These are phyloP conservation scores for Ricinus communis DNA, from an alignment of 345 rosid genomes.

Conservation along the genomic window DNA sequence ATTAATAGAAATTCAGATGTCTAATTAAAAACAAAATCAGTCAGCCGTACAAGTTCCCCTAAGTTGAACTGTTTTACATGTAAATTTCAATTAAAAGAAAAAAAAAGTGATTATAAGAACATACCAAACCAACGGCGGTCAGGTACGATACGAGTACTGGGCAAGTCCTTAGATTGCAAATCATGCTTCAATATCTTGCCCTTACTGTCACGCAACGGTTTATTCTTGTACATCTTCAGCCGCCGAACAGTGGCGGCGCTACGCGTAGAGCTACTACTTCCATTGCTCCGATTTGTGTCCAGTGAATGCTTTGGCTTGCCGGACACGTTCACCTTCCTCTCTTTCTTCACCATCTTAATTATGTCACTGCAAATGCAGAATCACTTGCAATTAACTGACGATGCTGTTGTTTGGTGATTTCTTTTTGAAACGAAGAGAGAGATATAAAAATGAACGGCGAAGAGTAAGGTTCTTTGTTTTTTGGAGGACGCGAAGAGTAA, in stretches of 20 bases:
- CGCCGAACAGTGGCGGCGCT: slow-evolving; percentile 78
- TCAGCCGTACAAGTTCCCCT: too few relatives aligned
- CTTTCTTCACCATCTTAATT: slow-evolving; percentile 34
- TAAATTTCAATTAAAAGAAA: too few relatives aligned
- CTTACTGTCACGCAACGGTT: slow-evolving; percentile 54
- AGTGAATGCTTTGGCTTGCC: slow-evolving; percentile 94
- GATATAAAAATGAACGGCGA: too few relatives aligned
- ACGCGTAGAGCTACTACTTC: slow-evolving; percentile 20
- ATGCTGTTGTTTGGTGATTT: too few relatives aligned
- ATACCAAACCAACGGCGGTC: slow-evolving; percentile 91
- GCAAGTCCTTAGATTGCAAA: slow-evolving; percentile 72
- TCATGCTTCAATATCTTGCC: slow-evolving; percentile 69
- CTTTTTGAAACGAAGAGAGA: too few relatives aligned
- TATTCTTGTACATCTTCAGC: slow-evolving; percentile 75
- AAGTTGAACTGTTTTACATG: too few relatives aligned
- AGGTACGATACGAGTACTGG: slow-evolving; percentile 72
- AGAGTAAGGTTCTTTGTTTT: too few relatives aligned
- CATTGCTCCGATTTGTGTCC: slow-evolving; percentile 63
- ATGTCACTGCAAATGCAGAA: too few relatives aligned
- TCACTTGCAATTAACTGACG: too few relatives aligned
- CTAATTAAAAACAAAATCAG: too few relatives aligned
- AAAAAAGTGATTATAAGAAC: slow-evolving; percentile 4
- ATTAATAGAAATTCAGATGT: too few relatives aligned
- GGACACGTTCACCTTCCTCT: slow-evolving; percentile 63
- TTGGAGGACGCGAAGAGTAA: too few relatives aligned